Conservation (phyloP, 2,329 filamentous ascomycete genomes). For the Coleophoma eucalyptorum region DNA sequence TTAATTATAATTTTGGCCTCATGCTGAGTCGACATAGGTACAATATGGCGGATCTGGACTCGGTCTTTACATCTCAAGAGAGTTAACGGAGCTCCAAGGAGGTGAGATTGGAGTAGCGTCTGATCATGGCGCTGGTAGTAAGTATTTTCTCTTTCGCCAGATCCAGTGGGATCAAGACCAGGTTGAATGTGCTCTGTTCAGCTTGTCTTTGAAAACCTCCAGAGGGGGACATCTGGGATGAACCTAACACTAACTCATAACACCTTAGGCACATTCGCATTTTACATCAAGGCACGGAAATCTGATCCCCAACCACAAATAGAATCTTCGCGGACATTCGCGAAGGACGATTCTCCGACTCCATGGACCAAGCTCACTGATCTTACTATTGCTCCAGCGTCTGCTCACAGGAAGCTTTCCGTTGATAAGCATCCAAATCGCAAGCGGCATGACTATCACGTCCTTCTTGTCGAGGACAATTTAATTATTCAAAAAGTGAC, state of each 20-base stretch:
- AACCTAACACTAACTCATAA: no score
- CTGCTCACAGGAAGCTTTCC: not conserved
- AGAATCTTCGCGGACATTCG: slow-evolving; percentile 32
- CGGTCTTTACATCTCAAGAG: slow-evolving; percentile 60
- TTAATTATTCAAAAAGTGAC: slow-evolving; percentile 60
- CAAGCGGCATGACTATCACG: slow-evolving; percentile 60
- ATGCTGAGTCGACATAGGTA: slow-evolving; percentile 20
- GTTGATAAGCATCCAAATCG: not conserved
- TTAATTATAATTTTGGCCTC: no score
- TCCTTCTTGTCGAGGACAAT: slow-evolving; percentile 59
- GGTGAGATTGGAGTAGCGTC: slow-evolving; percentile 62
- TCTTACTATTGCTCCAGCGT: not conserved
- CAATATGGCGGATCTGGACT: slow-evolving; percentile 62
- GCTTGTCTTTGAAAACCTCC: no score
- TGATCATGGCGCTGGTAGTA: slow-evolving; percentile 50
- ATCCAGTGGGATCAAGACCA: no score
- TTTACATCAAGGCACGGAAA: slow-evolving; percentile 49
- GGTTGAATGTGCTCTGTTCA: no score
- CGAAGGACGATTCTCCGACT: slow-evolving; percentile 56
- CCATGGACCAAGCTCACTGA: slow-evolving; percentile 47
- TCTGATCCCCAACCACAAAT: slow-evolving; percentile 16
- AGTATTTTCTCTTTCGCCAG: no score
- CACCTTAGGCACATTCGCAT: slow-evolving; percentile 45
- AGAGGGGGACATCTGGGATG: no score
- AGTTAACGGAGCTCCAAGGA: slow-evolving; percentile 60